Evolutionary conservation across 768 basidiomycete species (phyloP).

Genomic region (Suillus occidentalis): DNA sequence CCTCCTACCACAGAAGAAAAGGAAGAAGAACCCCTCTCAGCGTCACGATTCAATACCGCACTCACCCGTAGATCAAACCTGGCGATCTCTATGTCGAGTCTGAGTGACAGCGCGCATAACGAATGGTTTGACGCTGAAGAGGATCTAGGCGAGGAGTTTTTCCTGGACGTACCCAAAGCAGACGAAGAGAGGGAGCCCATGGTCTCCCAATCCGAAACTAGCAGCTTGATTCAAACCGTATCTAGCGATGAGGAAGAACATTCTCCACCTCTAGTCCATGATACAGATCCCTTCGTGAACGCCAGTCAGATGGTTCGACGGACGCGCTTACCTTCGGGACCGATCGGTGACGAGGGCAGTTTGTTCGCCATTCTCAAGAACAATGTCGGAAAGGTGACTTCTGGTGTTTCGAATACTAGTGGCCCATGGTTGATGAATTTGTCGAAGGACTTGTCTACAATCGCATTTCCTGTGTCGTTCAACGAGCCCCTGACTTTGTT

Average conservation of each 20-base stretch:
- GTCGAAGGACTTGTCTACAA: conserved; percentile 73
- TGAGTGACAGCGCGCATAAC: conserved; percentile 46
- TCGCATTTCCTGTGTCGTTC: conserved; percentile 85
- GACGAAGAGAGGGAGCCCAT: conserved; percentile 41
- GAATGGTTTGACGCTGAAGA: conserved; percentile 83
- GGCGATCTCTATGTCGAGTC: conserved; percentile 47
- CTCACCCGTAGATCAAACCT: conserved; percentile 40
- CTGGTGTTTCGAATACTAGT: conserved; percentile 4
- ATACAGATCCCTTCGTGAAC: conserved; percentile 10
- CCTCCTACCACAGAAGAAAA: conserved; percentile 53
- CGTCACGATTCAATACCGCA: conserved; percentile 26
- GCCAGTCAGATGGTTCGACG: conserved; percentile 44
- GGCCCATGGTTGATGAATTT: conserved; percentile 1
- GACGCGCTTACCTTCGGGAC: conserved; percentile 57
- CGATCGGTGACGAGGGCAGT: conserved; percentile 76
- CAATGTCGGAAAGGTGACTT: conserved; percentile 78
- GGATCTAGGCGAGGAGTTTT: conserved; percentile 51
- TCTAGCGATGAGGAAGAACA: conserved; percentile 52
- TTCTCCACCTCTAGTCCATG: neutral
- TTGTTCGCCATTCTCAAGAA: conserved; percentile 82
- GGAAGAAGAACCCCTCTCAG: conserved; percentile 27
- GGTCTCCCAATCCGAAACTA: conserved; percentile 42
- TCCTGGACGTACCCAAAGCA: conserved; percentile 48
- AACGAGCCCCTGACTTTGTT: conserved; percentile 86
- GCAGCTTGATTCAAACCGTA: conserved; percentile 36